Percentiles rank a stretch among this genome's conserved stretches.
Evolutionary conservation across 2,329 filamentous ascomycete species (phyloP).

Genomic region (Nannizzia gypsea): DNA sequence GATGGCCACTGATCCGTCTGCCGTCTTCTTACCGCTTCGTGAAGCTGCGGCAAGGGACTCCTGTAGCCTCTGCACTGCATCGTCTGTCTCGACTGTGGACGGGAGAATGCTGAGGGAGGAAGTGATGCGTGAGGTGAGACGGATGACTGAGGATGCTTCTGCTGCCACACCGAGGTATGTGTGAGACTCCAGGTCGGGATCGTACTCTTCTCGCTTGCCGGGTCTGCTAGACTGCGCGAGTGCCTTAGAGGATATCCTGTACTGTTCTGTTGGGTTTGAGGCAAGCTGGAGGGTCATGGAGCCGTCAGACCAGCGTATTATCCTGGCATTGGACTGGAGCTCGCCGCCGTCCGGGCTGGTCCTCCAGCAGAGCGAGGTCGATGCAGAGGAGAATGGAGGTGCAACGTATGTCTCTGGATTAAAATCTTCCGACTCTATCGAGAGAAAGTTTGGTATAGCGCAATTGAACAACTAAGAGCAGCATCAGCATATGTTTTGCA

Average conservation of each 20-base stretch:
- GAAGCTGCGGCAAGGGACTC: constrained; percentile 47
- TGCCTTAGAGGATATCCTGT: constrained; percentile 46
- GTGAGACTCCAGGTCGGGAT: constrained; percentile 47
- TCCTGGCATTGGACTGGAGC: constrained; percentile 53
- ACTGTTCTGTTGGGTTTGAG: constrained; percentile 49
- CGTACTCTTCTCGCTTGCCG: constrained; percentile 39
- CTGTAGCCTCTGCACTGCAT: constrained; percentile 51
- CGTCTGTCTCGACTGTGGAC: constrained; percentile 45
- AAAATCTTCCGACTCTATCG: constrained; percentile 50
- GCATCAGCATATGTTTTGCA: neutral
- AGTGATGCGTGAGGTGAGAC: constrained; percentile 52
- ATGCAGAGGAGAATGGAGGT: constrained; percentile 51
- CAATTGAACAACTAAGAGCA: constrained; percentile 46
- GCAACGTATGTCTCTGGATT: constrained; percentile 49
- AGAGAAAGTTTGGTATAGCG: constrained; percentile 52
- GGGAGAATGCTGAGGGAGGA: constrained; percentile 47
- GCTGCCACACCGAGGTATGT: constrained; percentile 52
- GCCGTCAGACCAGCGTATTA: constrained; percentile 57
- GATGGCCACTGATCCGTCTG: constrained; percentile 43
- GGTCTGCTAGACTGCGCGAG: constrained; percentile 46
- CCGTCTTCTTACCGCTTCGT: constrained; percentile 40
- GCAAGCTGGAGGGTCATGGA: constrained; percentile 55
- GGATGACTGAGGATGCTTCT: constrained; percentile 46
- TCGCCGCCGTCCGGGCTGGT: constrained; percentile 47
- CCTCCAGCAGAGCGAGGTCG: constrained; percentile 55